Conservation (phyloP, 371 early-diverging fungal species). For the Paraphysoderma sedebokerense region DNA sequence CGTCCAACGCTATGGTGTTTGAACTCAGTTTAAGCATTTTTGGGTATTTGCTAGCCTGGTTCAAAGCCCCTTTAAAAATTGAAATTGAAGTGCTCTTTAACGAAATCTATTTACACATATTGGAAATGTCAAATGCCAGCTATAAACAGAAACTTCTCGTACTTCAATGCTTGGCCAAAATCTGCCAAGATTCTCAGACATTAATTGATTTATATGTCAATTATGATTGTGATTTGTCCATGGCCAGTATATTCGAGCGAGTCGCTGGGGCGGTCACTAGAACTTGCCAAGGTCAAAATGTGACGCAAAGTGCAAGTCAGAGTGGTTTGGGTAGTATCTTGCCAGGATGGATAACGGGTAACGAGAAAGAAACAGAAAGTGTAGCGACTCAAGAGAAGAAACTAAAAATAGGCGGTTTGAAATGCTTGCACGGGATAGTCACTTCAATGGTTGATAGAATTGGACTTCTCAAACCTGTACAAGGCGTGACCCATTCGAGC, state of each 20-base stretch:
- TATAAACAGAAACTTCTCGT: slow-evolving; percentile 25
- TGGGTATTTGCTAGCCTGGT: slow-evolving; percentile 44
- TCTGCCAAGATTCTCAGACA: slow-evolving; percentile 24
- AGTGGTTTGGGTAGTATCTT: too few species aligned
- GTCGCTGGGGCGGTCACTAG: slow-evolving; percentile 17
- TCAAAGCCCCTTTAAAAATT: slow-evolving; percentile 52
- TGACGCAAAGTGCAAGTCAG: too few species aligned
- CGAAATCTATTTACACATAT: slow-evolving; percentile 51
- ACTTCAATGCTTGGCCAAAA: slow-evolving; percentile 21
- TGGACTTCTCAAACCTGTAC: too few species aligned
- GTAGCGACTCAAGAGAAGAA: too few species aligned
- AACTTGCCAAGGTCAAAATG: slow-evolving; percentile 24
- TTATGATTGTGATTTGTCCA: slow-evolving; percentile 31
- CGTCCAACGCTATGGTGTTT: slow-evolving; percentile 58
- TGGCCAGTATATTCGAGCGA: slow-evolving; percentile 22
- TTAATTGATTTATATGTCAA: slow-evolving; percentile 34
- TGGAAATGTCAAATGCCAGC: slow-evolving; percentile 20
- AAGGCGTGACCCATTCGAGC: too few species aligned
- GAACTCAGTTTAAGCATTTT: slow-evolving; percentile 68
- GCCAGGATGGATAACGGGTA: too few species aligned
- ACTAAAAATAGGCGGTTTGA: too few species aligned
- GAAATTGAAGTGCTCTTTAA: slow-evolving; percentile 61
- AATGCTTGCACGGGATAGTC: too few species aligned
- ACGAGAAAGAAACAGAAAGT: too few species aligned
- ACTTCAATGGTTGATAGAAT: too few species aligned